A percentile compares a stretch with the other conserved stretches of the same genome.
phyloP scores from a whole-genome alignment of 768 basidiomycete genomes.

The Russula emetica region DNA sequence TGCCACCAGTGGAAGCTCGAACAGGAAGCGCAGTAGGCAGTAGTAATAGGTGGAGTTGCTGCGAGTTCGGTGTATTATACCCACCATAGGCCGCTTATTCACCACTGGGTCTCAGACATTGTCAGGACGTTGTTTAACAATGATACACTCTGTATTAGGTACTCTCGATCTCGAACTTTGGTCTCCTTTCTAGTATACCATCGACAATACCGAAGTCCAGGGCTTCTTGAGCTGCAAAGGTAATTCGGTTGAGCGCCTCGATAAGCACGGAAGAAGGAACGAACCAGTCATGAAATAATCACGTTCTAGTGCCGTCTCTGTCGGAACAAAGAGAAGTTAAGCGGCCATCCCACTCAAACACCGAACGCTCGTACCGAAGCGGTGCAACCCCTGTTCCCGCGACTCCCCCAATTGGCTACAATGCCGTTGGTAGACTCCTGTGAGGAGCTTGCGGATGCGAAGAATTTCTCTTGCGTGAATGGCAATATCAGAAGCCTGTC shows the following conservation, averaged over 20 bases:
- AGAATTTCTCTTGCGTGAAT: conserved; percentile 96
- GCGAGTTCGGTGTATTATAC: neutral
- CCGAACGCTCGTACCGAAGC: conserved; percentile 62
- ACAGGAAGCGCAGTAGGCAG: conserved; percentile 2
- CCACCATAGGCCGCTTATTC: neutral
- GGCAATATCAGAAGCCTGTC: conserved; percentile 95
- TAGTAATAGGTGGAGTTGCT: neutral
- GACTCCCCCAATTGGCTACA: conserved; percentile 67
- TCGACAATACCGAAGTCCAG: conserved; percentile 91
- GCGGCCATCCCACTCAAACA: conserved; percentile 22
- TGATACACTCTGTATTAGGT: conserved; percentile 8
- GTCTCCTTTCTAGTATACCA: conserved; percentile 79
- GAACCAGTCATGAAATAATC: conserved; percentile 94
- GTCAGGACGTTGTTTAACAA: neutral
- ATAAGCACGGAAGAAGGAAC: conserved; percentile 28
- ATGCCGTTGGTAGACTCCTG: conserved; percentile 85
- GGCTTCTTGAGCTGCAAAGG: conserved; percentile 70
- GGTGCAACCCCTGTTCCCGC: conserved; percentile 56
- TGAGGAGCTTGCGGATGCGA: conserved; percentile 76
- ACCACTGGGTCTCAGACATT: neutral
- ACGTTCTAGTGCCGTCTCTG: conserved; percentile 85
- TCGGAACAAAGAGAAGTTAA: conserved; percentile 23
- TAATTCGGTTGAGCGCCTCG: conserved; percentile 22
- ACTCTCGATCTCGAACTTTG: conserved; percentile 43
- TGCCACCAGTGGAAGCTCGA: neutral